phyloP scores from a whole-genome alignment of 2,329 filamentous ascomycete genomes.

The Apiospora malaysiana region DNA sequence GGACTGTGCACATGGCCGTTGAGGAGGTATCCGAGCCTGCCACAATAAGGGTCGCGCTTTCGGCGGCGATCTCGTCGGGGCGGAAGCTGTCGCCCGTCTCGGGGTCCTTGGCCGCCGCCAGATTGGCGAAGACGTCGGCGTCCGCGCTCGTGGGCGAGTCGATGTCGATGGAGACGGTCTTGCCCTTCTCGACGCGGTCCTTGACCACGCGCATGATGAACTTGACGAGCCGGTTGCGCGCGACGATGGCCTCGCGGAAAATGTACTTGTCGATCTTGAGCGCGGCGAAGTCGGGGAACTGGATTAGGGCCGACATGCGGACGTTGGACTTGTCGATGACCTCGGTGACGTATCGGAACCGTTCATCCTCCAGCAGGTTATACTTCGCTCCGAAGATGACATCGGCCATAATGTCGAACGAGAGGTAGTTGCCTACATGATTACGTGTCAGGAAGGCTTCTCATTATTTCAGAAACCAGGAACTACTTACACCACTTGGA shows the following conservation, averaged over 20 bases:
- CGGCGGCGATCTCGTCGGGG: constrained; percentile 22
- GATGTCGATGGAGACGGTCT: constrained; percentile 19
- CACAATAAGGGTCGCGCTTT: constrained; percentile 25
- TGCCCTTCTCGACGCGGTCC: constrained; percentile 22
- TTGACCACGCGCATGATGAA: constrained; percentile 23
- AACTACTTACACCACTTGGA: constrained; percentile 24
- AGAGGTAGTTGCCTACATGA: constrained; percentile 25
- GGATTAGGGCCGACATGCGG: constrained; percentile 24
- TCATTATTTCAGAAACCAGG: background rate
- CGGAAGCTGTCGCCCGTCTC: constrained; percentile 24
- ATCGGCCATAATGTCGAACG: constrained; percentile 27
- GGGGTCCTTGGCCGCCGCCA: constrained; percentile 22
- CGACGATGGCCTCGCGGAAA: constrained; percentile 22
- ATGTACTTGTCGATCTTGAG: constrained; percentile 24
- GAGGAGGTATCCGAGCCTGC: constrained; percentile 26
- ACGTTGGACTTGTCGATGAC: constrained; percentile 26
- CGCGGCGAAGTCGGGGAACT: constrained; percentile 20
- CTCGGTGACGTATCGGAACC: constrained; percentile 23
- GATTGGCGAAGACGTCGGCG: constrained; percentile 23
- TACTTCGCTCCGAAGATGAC: constrained; percentile 24
- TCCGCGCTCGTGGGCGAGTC: constrained; percentile 17
- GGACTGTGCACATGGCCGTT: constrained; percentile 14
- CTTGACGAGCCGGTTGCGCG: constrained; percentile 23
- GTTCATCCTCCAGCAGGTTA: constrained; percentile 21
- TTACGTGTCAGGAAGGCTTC: background rate